Conservation (phyloP, 495 filamentous ascomycete species). For the Amorphotheca resinae region DNA sequence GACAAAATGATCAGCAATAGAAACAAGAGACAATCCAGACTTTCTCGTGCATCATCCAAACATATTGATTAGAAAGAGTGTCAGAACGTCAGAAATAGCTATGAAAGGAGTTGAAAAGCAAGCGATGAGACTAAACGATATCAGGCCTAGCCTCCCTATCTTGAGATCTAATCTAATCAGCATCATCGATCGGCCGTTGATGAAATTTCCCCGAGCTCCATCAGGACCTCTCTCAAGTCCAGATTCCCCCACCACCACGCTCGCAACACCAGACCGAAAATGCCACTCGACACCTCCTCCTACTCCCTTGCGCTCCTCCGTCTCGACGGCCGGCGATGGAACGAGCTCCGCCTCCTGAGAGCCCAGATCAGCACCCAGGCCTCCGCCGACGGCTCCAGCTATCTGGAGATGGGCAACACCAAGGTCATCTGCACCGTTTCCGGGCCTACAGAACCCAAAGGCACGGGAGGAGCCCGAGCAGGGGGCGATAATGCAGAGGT, state of each 20-base stretch:
- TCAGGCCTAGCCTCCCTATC: too few relatives aligned
- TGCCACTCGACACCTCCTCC: slow-evolving; percentile 85
- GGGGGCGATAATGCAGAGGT: slow-evolving; percentile 46
- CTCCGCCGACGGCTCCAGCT: slow-evolving; percentile 77
- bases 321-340: slow-evolving; percentile 93
- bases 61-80: too few relatives aligned
- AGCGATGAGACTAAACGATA: too few relatives aligned
- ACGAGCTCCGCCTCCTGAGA: slow-evolving; percentile 82
- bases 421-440: slow-evolving; percentile 86
- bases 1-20: too few relatives aligned
- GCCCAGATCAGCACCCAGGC: slow-evolving; percentile 86
- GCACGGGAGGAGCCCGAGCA: slow-evolving; percentile 27
- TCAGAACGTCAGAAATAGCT: too few relatives aligned
- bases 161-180: background rate
- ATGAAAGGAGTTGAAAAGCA: too few relatives aligned
- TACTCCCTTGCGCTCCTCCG: slow-evolving; percentile 79
- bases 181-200: too few relatives aligned
- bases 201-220: too few relatives aligned
- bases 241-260: background rate
- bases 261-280: slow-evolving; percentile 22
- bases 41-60: too few relatives aligned
- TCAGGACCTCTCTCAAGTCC: too few relatives aligned
- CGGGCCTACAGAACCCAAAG: slow-evolving; percentile 60
- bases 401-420: slow-evolving; percentile 92
- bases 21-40: too few relatives aligned